These are phyloP conservation scores for Croton setiger DNA, from an alignment of 441 rosid species.

Conservation along the genomic window DNA sequence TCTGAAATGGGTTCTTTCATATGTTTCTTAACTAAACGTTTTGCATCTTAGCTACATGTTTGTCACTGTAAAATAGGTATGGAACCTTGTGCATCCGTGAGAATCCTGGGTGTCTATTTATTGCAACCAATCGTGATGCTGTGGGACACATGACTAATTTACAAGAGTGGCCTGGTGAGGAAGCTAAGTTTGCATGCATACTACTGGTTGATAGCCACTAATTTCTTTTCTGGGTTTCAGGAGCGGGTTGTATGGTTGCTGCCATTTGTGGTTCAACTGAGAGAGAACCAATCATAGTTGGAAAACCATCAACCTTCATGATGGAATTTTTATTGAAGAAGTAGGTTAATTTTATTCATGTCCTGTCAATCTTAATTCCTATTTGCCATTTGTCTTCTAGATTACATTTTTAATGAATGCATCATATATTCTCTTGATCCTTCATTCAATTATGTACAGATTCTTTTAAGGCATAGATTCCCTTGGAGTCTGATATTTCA, in stretches of 20 bases:
- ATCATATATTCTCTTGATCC: constrained; percentile 20
- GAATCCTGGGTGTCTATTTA: constrained; percentile 87
- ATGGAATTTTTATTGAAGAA: constrained; percentile 42
- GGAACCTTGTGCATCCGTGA: constrained; percentile 87
- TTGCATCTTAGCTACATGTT: neutral
- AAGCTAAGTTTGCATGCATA: neutral
- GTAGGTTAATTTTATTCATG: constrained; percentile 13
- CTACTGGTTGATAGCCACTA: constrained; percentile 5
- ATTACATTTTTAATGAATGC: neutral
- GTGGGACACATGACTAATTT: constrained; percentile 79
- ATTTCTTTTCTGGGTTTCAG: constrained; percentile 36
- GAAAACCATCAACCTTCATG: constrained; percentile 71
- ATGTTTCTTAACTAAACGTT: neutral
- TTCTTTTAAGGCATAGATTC: too few relatives aligned
- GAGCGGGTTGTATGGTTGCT: constrained; percentile 94
- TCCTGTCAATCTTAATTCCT: neutral
- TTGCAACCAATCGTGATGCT: constrained; percentile 86
- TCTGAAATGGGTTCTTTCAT: neutral
- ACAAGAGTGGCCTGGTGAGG: constrained; percentile 93
- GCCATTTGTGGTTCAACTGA: constrained; percentile 74
- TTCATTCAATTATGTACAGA: too few relatives aligned
- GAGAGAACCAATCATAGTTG: constrained; percentile 77
- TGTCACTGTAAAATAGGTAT: constrained; percentile 40
- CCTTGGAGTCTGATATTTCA: neutral
- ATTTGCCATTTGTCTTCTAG: neutral